Evolutionary conservation across 2,329 filamentous ascomycete genomes (phyloP), one percentile per base, ranked within the genome.

Genomic region (Exophiala oligosperma): DNA sequence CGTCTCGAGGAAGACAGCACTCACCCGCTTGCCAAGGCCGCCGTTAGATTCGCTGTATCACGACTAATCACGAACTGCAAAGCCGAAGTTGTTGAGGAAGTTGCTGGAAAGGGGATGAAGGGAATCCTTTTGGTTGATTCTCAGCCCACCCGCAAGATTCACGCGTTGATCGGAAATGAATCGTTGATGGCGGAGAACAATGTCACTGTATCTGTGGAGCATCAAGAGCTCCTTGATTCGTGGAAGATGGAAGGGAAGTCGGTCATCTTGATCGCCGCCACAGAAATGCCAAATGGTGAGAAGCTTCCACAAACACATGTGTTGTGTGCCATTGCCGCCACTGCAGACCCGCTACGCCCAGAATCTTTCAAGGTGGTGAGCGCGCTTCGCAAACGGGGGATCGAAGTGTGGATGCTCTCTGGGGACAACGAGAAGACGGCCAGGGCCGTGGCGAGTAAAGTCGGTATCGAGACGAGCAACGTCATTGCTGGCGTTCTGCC

Each of bases 21-120:
- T 74, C 93, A 99, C 70, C 93, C 93, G 0, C 89, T 97, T 56
- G 94, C 92, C n/a, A 91, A 87, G 68, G 92, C 94, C 12, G 89
- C 97, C 51, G 78, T 95, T 6, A 74, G 76, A 1, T 85, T 86
- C 32, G 91, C 92, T 3, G 92, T 90, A 67, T 78, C 82, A 1
- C 85, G 92, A 70, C 84, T 96, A 12, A 9, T 86, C 85, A 4
- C 73, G 96, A 43, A 85, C 84, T n/a, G 73, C 80, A 2, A 91
- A 6, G 40, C 40, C 32, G 40, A 29, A 95, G 90, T 84, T 63
- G 82, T 95, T 41, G 90, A 90, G 56, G 89, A 96, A 40, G 96
- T 97, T 71, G 88, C 97, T 26, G 93, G 93, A 52, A 88, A 88
- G 65, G 93, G 94, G 60, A 87, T 97, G 66, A 87, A 83, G 54